Evolutionary conservation across 805 yeast species (phyloP).

Genomic region (Komagataella kurtzmanii): DNA sequence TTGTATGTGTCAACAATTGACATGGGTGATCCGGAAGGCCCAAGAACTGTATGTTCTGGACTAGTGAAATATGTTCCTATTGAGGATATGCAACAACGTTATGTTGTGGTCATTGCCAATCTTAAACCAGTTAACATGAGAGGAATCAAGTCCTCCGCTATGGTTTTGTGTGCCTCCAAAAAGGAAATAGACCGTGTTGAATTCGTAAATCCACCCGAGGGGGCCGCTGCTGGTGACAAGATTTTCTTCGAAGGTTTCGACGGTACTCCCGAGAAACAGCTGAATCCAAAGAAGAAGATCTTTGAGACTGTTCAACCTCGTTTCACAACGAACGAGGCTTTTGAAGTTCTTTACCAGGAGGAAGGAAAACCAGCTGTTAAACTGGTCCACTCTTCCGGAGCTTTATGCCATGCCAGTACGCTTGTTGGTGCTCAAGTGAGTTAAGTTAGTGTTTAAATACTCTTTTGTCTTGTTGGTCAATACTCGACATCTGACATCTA

Average conservation of each 20-base stretch:
- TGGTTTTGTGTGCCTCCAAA: constrained; percentile 89
- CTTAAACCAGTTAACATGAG: constrained; percentile 97
- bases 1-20: constrained; percentile 93
- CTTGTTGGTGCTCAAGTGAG: constrained; percentile 71
- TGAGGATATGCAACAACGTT: constrained; percentile 93
- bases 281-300: constrained; percentile 96
- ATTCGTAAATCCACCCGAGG: constrained; percentile 89
- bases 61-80: constrained; percentile 78
- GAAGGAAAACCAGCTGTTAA: constrained; percentile 64
- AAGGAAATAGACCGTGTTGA: constrained; percentile 57
- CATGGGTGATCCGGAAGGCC: constrained; percentile 92
- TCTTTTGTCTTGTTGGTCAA: not conserved
- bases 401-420: constrained; percentile 59
- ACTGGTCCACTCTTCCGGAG: constrained; percentile 72
- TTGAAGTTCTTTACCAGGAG: constrained; percentile 67
- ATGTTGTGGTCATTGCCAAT: constrained; percentile 85
- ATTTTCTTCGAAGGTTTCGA: constrained; percentile 87
- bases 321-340: constrained; percentile 66
- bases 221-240: constrained; percentile 91
- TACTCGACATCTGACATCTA: not conserved
- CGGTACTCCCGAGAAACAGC: constrained; percentile 78
- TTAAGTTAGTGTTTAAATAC: constrained; percentile 17
- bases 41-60: constrained; percentile 97
- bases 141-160: constrained; percentile 89
- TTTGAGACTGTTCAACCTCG: constrained; percentile 94